These are phyloP conservation scores for Solanum corneliomulleri DNA, from an alignment of 257 asterid species.

Conservation along the genomic window DNA sequence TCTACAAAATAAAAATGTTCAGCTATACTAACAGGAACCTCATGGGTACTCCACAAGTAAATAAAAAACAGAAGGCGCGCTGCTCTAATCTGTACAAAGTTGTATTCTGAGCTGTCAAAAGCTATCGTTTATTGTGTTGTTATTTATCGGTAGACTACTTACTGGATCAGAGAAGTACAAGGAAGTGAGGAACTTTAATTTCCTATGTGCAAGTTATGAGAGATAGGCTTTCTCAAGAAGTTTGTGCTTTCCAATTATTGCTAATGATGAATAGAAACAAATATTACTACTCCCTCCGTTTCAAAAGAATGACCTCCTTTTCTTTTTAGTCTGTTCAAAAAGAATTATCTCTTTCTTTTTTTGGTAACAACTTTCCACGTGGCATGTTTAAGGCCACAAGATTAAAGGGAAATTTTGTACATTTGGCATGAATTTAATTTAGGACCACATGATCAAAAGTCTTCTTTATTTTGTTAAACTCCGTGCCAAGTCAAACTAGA, in stretches of 20 bases:
- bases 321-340: too few species aligned
- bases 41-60: background rate
- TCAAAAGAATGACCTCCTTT: too few species aligned
- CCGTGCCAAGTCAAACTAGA: too few species aligned
- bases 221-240: background rate
- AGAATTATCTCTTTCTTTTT: too few species aligned
- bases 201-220: background rate
- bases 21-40: background rate
- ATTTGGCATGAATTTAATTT: too few species aligned
- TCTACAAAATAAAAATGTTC: background rate
- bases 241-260: background rate
- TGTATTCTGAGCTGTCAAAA: background rate
- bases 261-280: background rate
- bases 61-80: background rate
- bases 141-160: background rate
- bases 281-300: background rate
- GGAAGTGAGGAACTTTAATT: background rate
- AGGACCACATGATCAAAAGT: too few species aligned
- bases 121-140: background rate
- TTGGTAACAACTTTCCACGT: too few species aligned
- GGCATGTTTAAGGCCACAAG: too few species aligned
- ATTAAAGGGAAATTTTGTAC: too few species aligned
- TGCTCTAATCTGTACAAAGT: background rate
- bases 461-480: too few species aligned
- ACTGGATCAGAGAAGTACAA: background rate